A percentile compares a stretch with the other conserved stretches of the same genome.
These are phyloP conservation scores for Pythium myriotylum DNA, from an alignment of 352 stramenopile species.

Conservation along the genomic window DNA sequence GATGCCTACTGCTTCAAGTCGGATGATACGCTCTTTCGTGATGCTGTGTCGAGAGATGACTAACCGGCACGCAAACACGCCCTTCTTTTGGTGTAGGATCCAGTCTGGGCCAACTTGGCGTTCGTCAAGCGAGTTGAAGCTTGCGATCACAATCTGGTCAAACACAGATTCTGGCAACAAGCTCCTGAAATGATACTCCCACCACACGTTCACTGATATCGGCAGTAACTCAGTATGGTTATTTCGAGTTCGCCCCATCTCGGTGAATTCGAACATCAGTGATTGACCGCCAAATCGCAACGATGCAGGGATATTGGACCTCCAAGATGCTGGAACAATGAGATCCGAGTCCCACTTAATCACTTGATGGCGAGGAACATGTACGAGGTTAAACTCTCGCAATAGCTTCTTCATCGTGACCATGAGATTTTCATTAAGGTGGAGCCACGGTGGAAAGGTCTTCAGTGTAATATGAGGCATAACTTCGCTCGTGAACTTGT, in stretches of 20 bases:
- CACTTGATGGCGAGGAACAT: constrained; percentile 1
- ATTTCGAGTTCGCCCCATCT: no score
- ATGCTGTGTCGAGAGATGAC: neutral
- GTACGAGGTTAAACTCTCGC: constrained; percentile 17
- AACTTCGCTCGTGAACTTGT: neutral
- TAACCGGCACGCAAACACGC: neutral
- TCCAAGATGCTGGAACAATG: constrained; percentile 7
- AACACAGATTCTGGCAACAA: constrained; percentile 27
- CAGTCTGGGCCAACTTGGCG: constrained; percentile 3
- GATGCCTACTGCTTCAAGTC: constrained; percentile 1
- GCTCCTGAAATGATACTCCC: constrained; percentile 29
- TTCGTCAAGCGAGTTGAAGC: neutral
- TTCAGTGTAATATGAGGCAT: neutral
- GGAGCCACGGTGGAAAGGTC: constrained; percentile 2
- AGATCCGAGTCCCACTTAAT: constrained; percentile 21
- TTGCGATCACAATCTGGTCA: constrained; percentile 28
- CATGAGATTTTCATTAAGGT: constrained; percentile 10
- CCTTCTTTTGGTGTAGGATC: constrained; percentile 1
- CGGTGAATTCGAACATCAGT: neutral
- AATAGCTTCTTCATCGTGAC: constrained; percentile 28
- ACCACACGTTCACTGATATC: constrained; percentile 11
- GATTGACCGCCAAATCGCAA: neutral
- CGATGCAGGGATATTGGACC: constrained; percentile 3
- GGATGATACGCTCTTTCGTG: neutral
- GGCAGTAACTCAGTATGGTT: no score